Evolutionary conservation across 2,329 filamentous ascomycete species (phyloP).

Genomic region (Diaporthe capsici): DNA sequence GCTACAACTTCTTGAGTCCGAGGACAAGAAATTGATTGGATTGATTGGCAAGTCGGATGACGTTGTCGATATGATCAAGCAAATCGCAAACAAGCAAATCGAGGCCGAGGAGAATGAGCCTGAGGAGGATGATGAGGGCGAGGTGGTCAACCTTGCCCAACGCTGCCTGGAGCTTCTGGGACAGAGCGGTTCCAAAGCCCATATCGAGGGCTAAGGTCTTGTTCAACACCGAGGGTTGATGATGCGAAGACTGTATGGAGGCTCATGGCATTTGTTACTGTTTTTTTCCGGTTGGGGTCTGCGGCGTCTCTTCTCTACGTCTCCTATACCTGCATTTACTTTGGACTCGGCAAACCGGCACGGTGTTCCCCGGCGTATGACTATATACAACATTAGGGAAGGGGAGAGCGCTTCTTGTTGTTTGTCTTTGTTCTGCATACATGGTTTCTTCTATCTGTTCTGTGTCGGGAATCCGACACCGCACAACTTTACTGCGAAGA

Average conservation of each 20-base stretch:
- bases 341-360: conserved; percentile 55
- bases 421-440: conserved; percentile 43
- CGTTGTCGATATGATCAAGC: conserved; percentile 91
- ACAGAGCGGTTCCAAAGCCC: conserved; percentile 80
- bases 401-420: conserved; percentile 43
- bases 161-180: conserved; percentile 90
- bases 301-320: conserved; percentile 47
- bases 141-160: conserved; percentile 92
- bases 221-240: conserved; percentile 9
- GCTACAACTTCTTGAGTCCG: conserved; percentile 93
- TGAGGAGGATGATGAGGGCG: conserved; percentile 91
- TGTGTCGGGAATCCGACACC: conserved; percentile 30
- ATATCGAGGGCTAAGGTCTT: conserved; percentile 79
- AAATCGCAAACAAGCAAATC: conserved; percentile 89
- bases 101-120: conserved; percentile 90
- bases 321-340: conserved; percentile 51
- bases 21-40: conserved; percentile 89
- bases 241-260: conserved; percentile 31
- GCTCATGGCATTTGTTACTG: conserved; percentile 38
- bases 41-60: conserved; percentile 92
- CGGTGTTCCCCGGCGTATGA: conserved; percentile 61
- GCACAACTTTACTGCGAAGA: conserved; percentile 28
- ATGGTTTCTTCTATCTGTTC: conserved; percentile 28
- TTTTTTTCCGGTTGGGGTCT: conserved; percentile 35
- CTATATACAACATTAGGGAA: conserved; percentile 46